These are phyloP conservation scores for Pelargonium cotyledonis DNA, from an alignment of 441 rosid genomes.

Conservation along the genomic window DNA sequence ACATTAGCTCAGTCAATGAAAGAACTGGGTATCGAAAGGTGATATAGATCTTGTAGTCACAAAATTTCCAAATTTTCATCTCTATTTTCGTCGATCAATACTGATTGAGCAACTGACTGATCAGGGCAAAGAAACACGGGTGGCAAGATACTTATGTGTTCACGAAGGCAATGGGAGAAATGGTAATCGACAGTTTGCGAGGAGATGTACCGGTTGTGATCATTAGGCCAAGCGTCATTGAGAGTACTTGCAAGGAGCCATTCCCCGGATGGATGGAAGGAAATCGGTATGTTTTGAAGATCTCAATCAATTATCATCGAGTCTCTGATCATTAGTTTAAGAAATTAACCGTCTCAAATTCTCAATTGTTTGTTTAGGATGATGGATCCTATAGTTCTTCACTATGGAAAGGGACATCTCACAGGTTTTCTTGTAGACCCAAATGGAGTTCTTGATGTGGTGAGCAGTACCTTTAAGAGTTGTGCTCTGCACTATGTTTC, in stretches of 20 bases:
- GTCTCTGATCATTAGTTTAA: not conserved
- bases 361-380: conserved; percentile 41
- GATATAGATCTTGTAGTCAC: conserved; percentile 1
- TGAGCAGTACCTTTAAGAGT: conserved; percentile 22
- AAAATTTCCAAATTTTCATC: not conserved
- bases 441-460: conserved; percentile 85
- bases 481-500: too few relatives aligned
- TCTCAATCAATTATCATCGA: too few relatives aligned
- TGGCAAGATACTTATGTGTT: conserved; percentile 97
- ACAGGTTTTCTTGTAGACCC: conserved; percentile 78
- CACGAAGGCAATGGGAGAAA: conserved; percentile 98
- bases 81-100: not conserved
- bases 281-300: conserved; percentile 45
- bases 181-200: conserved; percentile 66
- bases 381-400: conserved; percentile 89
- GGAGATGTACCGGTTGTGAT: conserved; percentile 76
- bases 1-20: conserved; percentile 57
- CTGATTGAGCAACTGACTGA: conserved; percentile 4
- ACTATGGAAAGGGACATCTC: conserved; percentile 90
- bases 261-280: conserved; percentile 99
- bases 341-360: not conserved
- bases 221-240: conserved; percentile 79
- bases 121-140: conserved; percentile 77
- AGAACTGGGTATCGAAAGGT: conserved; percentile 77
- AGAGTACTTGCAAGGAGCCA: conserved; percentile 83